Conservation (phyloP, 345 rosid genomes). For the Hirschfeldia incana region DNA sequence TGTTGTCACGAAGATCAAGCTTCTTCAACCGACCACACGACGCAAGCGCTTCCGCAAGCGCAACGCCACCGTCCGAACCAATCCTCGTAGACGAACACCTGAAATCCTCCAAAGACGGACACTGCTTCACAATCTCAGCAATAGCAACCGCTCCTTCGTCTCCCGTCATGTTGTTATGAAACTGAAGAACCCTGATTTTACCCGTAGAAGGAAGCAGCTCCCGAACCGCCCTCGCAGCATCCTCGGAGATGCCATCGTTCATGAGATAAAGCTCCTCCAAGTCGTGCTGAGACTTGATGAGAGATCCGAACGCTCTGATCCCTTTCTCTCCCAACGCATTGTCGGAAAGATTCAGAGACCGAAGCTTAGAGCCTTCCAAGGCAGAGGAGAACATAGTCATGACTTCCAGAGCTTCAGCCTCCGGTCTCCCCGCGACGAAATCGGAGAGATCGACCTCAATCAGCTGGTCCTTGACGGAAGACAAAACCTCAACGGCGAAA, state of each 20-base stretch:
- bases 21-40: constrained; percentile 62
- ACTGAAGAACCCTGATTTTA: constrained; percentile 73
- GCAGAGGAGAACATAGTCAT: constrained; percentile 74
- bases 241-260: constrained; percentile 91
- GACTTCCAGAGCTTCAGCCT: constrained; percentile 82
- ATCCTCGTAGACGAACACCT: constrained; percentile 82
- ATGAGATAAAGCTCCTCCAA: constrained; percentile 81
- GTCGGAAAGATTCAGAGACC: constrained; percentile 74
- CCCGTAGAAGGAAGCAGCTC: constrained; percentile 80
- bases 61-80: constrained; percentile 79
- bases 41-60: constrained; percentile 69
- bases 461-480: constrained; percentile 68
- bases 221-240: constrained; percentile 78
- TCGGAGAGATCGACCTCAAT: constrained; percentile 85
- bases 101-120: constrained; percentile 69
- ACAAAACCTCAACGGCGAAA: constrained; percentile 63
- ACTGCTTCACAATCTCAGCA: constrained; percentile 58
- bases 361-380: constrained; percentile 67
- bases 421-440: constrained; percentile 85
- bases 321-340: constrained; percentile 98
- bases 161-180: constrained; percentile 94
- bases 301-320: constrained; percentile 72
- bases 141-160: constrained; percentile 81
- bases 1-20: constrained; percentile 89
- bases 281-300: constrained; percentile 65